Evolutionary conservation across 1,139 yeast genomes (phyloP).

Genomic region (Scheffersomyces lignicola): DNA sequence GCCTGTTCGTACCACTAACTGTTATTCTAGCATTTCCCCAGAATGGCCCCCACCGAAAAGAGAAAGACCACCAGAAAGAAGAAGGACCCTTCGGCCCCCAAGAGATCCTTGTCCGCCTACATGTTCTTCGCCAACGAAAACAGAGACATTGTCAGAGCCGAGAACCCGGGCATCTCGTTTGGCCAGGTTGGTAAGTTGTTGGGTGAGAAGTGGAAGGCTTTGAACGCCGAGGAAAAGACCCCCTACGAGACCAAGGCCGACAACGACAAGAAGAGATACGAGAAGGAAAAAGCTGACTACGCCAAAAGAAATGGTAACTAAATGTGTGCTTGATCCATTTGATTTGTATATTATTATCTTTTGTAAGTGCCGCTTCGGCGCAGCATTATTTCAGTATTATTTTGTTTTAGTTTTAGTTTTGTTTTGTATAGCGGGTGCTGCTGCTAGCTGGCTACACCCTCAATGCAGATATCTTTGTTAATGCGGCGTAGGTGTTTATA

Average conservation of each 20-base stretch:
- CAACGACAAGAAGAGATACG: conserved; percentile 96
- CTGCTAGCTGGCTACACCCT: too few species aligned
- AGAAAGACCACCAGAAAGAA: conserved; percentile 51
- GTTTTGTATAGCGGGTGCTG: too few species aligned
- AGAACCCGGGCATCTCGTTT: conserved; percentile 90
- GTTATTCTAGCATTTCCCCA: conserved; percentile 1
- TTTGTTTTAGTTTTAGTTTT: too few species aligned
- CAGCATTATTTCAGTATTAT: too few species aligned
- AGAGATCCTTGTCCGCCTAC: conserved; percentile 96
- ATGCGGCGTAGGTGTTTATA: too few species aligned
- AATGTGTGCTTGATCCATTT: background rate
- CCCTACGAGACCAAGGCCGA: conserved; percentile 94
- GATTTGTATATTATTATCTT: background rate
- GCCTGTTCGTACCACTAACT: conserved; percentile 1
- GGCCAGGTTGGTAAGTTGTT: conserved; percentile 90
- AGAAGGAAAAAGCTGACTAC: conserved; percentile 91
- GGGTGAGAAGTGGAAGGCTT: conserved; percentile 96
- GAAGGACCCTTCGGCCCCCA: conserved; percentile 98
- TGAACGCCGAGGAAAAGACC: conserved; percentile 73
- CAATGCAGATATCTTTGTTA: too few species aligned
- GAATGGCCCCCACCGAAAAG: conserved; percentile 36
- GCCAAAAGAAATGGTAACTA: conserved; percentile 44
- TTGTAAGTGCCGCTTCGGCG: too few species aligned
- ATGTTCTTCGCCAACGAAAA: conserved; percentile 98
- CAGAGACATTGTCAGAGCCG: conserved; percentile 92